A percentile compares a stretch with the other conserved stretches of the same genome.
These are phyloP conservation scores for Aspergillus kassunensis DNA, from an alignment of 495 filamentous ascomycete genomes.

Conservation along the genomic window DNA sequence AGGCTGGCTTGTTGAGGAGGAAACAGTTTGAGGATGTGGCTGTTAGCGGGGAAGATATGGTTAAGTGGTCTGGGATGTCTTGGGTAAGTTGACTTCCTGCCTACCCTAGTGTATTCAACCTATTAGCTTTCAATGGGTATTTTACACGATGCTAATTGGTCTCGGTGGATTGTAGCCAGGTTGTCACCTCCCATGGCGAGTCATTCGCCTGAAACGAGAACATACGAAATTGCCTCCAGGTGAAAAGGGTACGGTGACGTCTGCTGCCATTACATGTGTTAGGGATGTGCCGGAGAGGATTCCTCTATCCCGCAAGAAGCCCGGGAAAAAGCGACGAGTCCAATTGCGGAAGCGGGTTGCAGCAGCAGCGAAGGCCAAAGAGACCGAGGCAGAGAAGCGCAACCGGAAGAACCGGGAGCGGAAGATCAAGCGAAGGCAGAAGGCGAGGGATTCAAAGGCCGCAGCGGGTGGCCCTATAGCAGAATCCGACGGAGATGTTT, in stretches of 20 bases:
- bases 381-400: constrained; percentile 43
- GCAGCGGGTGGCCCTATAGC: constrained; percentile 19
- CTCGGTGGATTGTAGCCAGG: constrained; percentile 32
- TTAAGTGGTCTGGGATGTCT: constrained; percentile 32
- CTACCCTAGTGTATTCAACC: too few relatives aligned
- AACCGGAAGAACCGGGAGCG: constrained; percentile 44
- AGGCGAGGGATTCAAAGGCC: constrained; percentile 42
- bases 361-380: constrained; percentile 28
- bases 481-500: constrained; percentile 14
- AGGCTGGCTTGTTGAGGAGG: constrained; percentile 18
- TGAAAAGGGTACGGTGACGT: constrained; percentile 13
- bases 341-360: constrained; percentile 36
- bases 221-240: constrained; percentile 33
- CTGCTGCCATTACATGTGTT: constrained; percentile 25
- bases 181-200: constrained; percentile 44
- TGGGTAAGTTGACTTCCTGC: constrained; percentile 43
- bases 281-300: constrained; percentile 24
- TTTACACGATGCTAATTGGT: too few relatives aligned
- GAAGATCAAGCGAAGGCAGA: constrained; percentile 45
- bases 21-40: constrained; percentile 40
- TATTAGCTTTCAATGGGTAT: too few relatives aligned
- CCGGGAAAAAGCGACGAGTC: constrained; percentile 45
- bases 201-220: constrained; percentile 36
- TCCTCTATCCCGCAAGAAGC: constrained; percentile 40
- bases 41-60: constrained; percentile 34